phyloP scores from a whole-genome alignment of 495 filamentous ascomycete genomes.

The Aspergillus conjunctus region DNA sequence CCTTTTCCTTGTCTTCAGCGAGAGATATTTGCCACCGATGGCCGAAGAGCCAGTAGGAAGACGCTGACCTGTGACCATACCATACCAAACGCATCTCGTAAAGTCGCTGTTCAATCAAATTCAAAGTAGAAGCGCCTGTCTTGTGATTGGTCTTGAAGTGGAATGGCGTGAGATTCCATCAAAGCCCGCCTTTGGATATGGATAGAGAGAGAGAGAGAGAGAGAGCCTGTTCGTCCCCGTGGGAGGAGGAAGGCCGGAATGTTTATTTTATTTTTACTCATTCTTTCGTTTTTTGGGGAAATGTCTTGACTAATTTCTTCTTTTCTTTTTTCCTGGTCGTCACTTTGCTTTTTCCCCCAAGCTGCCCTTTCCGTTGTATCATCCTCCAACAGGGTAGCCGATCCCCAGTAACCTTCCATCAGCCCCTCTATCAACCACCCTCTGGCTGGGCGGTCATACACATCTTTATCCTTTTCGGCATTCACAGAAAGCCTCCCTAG shows the following conservation, averaged over 20 bases:
- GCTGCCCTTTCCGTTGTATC: neutral
- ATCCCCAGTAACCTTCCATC: neutral
- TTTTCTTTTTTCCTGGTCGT: neutral
- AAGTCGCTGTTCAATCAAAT: constrained; percentile 11
- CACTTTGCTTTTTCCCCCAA: neutral
- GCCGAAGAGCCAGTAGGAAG: neutral
- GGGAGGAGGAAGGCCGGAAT: too few species aligned
- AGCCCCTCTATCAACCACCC: neutral
- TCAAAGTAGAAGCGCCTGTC: constrained; percentile 24
- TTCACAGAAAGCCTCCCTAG: neutral
- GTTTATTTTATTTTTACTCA: neutral
- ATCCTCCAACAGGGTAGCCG: neutral
- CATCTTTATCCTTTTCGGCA: neutral
- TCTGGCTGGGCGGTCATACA: neutral
- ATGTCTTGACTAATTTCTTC: neutral
- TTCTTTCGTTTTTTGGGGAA: neutral
- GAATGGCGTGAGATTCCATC: constrained; percentile 22
- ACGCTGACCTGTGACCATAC: constrained; percentile 18
- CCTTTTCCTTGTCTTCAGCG: too few species aligned
- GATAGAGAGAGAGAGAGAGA: neutral
- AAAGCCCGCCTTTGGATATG: constrained; percentile 1
- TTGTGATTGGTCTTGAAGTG: constrained; percentile 26
- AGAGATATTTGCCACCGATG: constrained; percentile 13
- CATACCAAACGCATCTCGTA: constrained; percentile 4
- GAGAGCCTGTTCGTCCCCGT: neutral